phyloP scores from a whole-genome alignment of 2,329 filamentous ascomycete species.

The Aspergillus tanneri region DNA sequence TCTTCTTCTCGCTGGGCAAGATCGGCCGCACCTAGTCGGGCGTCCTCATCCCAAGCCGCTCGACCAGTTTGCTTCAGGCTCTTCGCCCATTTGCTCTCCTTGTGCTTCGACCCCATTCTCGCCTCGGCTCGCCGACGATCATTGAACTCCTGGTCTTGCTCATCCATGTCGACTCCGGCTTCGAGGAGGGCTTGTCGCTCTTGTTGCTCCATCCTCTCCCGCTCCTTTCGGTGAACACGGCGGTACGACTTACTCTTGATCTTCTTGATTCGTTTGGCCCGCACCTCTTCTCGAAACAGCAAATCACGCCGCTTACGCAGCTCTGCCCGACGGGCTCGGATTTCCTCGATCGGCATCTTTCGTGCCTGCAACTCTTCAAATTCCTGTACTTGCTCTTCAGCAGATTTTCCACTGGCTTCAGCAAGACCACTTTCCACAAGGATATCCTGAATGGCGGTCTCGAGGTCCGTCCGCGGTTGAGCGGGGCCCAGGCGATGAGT shows the following conservation, averaged over 20 bases:
- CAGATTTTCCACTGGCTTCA: constrained; percentile 57
- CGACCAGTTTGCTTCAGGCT: constrained; percentile 74
- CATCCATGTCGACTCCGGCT: constrained; percentile 60
- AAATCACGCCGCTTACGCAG: constrained; percentile 79
- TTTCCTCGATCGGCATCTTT: constrained; percentile 69
- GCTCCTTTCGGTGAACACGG: constrained; percentile 81
- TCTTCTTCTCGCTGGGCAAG: constrained; percentile 82
- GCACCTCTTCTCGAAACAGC: constrained; percentile 82
- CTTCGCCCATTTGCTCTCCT: constrained; percentile 91
- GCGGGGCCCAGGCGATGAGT: constrained; percentile 57
- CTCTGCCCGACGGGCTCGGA: constrained; percentile 69
- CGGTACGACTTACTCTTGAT: constrained; percentile 98
- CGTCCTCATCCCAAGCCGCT: constrained; percentile 85
- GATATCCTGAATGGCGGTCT: constrained; percentile 81
- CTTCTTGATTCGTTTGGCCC: constrained; percentile 92
- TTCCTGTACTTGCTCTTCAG: constrained; percentile 65
- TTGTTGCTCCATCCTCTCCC: constrained; percentile 58
- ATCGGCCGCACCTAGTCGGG: constrained; percentile 72
- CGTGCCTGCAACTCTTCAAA: constrained; percentile 69
- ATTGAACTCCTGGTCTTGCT: constrained; percentile 63
- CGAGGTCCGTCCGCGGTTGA: constrained; percentile 74
- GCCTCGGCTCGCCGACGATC: constrained; percentile 79
- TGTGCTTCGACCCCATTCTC: constrained; percentile 79
- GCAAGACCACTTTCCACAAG: constrained; percentile 82
- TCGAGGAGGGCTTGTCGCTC: constrained; percentile 60